Evolutionary conservation across 257 asterid species (phyloP).

Genomic region (Solanum virginianum): DNA sequence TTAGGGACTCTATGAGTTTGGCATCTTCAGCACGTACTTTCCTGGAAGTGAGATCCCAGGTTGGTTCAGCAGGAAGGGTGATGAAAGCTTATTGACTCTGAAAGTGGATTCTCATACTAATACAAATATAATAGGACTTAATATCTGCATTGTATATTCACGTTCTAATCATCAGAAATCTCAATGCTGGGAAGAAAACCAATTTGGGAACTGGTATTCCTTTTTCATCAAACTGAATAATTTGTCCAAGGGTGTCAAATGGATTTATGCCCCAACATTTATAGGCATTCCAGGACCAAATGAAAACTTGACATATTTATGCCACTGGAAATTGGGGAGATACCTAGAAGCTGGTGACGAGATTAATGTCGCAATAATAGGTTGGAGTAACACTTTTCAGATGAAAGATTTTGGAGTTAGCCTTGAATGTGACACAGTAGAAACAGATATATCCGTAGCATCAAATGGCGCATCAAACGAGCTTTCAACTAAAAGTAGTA

Average conservation of each 20-base stretch:
- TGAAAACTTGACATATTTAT: not conserved
- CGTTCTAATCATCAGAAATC: not conserved
- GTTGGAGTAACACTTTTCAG: not conserved
- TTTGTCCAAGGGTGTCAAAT: not conserved
- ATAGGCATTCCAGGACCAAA: constrained; percentile 7
- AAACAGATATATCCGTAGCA: not conserved
- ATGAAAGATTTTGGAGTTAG: not conserved
- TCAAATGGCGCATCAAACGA: not conserved
- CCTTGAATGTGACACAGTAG: not conserved
- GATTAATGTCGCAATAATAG: not conserved
- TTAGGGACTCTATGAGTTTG: constrained; percentile 3
- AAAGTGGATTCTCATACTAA: not conserved
- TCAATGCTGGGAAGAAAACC: not conserved
- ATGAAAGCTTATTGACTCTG: not conserved
- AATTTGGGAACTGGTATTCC: not conserved
- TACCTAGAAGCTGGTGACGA: not conserved
- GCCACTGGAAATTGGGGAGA: constrained; percentile 4
- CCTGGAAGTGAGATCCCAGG: not conserved
- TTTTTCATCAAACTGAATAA: not conserved
- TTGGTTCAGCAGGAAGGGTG: not conserved
- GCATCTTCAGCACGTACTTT: constrained; percentile 2
- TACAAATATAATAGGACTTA: not conserved
- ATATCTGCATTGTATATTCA: not conserved
- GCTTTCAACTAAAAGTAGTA: not conserved
- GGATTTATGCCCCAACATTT: constrained; percentile 6